Evolutionary conservation across 2,329 filamentous ascomycete genomes (phyloP), one percentile per base, ranked within the genome.

Genomic region (Myriosclerotinia scirpicola): DNA sequence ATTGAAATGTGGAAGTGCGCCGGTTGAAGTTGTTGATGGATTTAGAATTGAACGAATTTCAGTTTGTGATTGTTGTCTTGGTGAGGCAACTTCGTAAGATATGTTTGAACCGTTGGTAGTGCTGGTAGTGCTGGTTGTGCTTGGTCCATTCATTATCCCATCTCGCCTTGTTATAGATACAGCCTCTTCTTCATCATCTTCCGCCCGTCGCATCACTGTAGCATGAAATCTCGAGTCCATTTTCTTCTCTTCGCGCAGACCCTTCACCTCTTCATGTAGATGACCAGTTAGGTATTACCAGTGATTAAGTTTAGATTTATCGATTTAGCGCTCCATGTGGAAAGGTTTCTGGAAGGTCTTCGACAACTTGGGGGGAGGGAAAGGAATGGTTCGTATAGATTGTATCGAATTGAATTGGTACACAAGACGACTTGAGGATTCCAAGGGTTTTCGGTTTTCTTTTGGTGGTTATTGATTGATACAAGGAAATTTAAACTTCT

Each of bases 1-100:
- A 66, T 71, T 75, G 71, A 74, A 75, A 69, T 73, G 73, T 61
- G 72, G 71, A 62, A 67, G 74, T 38, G 75, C 73, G 74, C 56
- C 73, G 15, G 52, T 38, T 36, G 52, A 48, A 38, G 40, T 46
- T 36, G 67, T 36, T 61, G 63, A 38, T 50, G 64, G 63, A 46
- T 61, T 65, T 22, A 55, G 40, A 11, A 53, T 46, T 40, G 65
- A 64, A 64, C 65, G 65, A 20, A 50, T 62, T 34, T 56, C 58
- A 15, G 59, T 52, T 53, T 56, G 60, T 63, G 58, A 38, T 53
- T 56, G 60, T 64, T 63, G 65, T 58, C 42, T 48, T 7, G 58
- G 50, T 22, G 62, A 55, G 26, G 48, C 50, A 56, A 61, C 52
- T 52, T 64, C 40, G 65, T 56, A 55, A 36, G 60, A 42, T 54